These are phyloP conservation scores for Blastobotrys attinorum DNA, from an alignment of 805 yeast species.

Conservation along the genomic window DNA sequence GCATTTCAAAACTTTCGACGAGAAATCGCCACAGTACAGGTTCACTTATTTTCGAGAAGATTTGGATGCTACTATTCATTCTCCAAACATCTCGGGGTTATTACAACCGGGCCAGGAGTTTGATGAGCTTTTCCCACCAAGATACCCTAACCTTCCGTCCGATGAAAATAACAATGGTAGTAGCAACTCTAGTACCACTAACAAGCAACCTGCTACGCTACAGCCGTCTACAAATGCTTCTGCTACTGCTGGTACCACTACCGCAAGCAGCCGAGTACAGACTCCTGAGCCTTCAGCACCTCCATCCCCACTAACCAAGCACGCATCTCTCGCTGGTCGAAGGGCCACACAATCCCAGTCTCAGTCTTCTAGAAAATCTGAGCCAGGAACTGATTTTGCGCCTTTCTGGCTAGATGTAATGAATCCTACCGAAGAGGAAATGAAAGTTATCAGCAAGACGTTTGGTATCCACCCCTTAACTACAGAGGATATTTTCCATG, in stretches of 20 bases:
- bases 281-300: no score
- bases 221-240: conserved; percentile 9
- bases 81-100: conserved; percentile 80
- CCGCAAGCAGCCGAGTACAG: not conserved
- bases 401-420: conserved; percentile 93
- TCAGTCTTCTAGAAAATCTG: not conserved
- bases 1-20: conserved; percentile 9
- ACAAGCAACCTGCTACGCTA: not conserved
- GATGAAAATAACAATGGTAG: not conserved
- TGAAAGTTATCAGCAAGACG: conserved; percentile 83
- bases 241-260: conserved; percentile 3
- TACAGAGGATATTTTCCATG: conserved; percentile 87
- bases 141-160: no score
- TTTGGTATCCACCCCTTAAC: conserved; percentile 96
- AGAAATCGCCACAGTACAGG: conserved; percentile 49
- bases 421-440: conserved; percentile 93
- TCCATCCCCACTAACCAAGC: no score
- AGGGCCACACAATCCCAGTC: not conserved
- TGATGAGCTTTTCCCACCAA: conserved; percentile 48
- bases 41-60: conserved; percentile 92
- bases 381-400: conserved; percentile 24
- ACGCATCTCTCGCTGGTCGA: not conserved
- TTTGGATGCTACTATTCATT: conserved; percentile 79
- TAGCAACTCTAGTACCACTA: not conserved
- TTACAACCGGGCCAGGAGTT: conserved; percentile 54